Base-by-base conservation (phyloP, 2,329 filamentous ascomycete genomes). In the Neophaeococcomyces mojaviensis region DNA sequence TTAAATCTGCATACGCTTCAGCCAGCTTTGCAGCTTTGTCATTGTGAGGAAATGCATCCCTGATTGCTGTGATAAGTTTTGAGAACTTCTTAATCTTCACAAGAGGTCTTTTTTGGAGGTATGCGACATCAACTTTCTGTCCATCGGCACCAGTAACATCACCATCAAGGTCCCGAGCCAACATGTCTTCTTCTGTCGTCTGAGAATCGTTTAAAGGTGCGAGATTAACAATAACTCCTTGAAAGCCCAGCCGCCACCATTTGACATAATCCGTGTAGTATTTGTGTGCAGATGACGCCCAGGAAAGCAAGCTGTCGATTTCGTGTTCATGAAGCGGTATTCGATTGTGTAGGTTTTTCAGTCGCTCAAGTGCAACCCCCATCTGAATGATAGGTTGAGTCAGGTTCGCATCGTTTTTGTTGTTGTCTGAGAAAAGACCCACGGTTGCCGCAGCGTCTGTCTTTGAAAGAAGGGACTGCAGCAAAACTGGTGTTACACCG, bases 361-460 rank as follows among this genome's bases (percentile, higher is more conserved):
- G 69, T 57, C 87, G 83, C 64, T 97, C 89, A 4, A 98, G 73
- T 3, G 84, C 82, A 46, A 96, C 77, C 6, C 92, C 92, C 89
- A 98, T 97, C 57, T 88, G 82, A 35, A 97, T 81, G 44, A 98
- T 94, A 1, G 90, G 86, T 63, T 88, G 86, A 12, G 86, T 88
- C 53, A 89, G 74, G 57, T 76, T 77, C 50, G 74, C 64, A 47
- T 85, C 73, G 54, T 79, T 78, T 38, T 72, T 67, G 12, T 69
- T 67, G 19, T 72, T 68, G 12, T 67, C 58, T 15, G 74, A 73
- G 59, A 90, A 88, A 2, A 90, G 69, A 3, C 82, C 81, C 16
- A 79, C 76, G 2, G 79, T 76, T 39, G 80, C 72, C 12, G 76
- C 76, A 5, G 78, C 77, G 51, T 81, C 78, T 1, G 80, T 80